A percentile compares a stretch with the other conserved stretches of the same genome.
Conservation (phyloP, 176 grass and related monocot genomes). For the Microstegium vimineum region DNA sequence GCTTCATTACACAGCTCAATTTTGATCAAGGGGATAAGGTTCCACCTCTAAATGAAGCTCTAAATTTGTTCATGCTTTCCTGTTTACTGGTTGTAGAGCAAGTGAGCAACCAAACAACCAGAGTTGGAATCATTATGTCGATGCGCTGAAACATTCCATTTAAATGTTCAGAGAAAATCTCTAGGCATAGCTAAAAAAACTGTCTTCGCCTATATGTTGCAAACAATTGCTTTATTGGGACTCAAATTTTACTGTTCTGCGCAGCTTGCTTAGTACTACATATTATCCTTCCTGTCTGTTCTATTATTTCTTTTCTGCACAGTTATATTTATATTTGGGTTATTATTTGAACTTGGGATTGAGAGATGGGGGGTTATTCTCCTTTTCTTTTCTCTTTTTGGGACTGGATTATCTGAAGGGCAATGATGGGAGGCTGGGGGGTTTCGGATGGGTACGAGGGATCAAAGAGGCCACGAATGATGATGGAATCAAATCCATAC, state of each 20-base stretch:
- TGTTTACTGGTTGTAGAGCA: background rate
- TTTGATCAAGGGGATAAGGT: background rate
- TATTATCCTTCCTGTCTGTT: background rate
- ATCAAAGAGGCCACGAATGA: conserved; percentile 99
- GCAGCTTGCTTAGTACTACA: background rate
- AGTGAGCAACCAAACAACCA: background rate
- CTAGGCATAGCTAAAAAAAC: background rate
- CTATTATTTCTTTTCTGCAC: background rate
- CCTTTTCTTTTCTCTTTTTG: conserved; percentile 60
- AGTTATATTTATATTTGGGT: conserved; percentile 55
- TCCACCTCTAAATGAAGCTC: background rate
- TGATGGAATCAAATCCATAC: conserved; percentile 99
- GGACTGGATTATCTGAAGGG: conserved; percentile 83
- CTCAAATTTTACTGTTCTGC: background rate
- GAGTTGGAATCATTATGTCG: background rate
- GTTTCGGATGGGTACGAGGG: conserved; percentile 89
- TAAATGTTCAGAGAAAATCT: background rate
- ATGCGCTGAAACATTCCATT: background rate
- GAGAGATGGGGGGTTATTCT: conserved; percentile 80
- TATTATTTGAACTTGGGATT: conserved; percentile 72
- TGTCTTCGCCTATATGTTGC: background rate
- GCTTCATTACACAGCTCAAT: background rate
- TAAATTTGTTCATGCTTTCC: background rate
- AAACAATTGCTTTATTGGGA: background rate
- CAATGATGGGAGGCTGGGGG: conserved; percentile 88